A percentile compares a stretch with the other conserved stretches of the same genome.
phyloP scores from a whole-genome alignment of 2,329 filamentous ascomycete genomes.

The Zasmidium citrigriseum region DNA sequence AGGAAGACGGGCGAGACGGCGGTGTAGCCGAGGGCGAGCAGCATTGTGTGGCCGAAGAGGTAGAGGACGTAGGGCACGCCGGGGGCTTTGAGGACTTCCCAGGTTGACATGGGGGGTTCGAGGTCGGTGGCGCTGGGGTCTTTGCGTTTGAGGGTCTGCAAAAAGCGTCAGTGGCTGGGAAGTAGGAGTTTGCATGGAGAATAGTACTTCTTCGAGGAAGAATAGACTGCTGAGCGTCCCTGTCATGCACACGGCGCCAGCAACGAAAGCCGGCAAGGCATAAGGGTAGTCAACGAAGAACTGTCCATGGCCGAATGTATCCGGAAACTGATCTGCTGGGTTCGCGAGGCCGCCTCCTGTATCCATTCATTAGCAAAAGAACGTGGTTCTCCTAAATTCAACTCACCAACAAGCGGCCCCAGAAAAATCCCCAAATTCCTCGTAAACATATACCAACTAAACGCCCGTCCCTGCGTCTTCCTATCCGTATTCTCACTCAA shows the following conservation, averaged over 20 bases:
- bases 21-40: slow-evolving; percentile 72
- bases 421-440: slow-evolving; percentile 72
- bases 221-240: slow-evolving; percentile 55
- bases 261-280: slow-evolving; percentile 62
- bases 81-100: slow-evolving; percentile 61
- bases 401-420: slow-evolving; percentile 62
- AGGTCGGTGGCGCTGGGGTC: background rate
- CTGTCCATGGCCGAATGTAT: slow-evolving; percentile 53
- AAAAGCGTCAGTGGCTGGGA: background rate
- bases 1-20: slow-evolving; percentile 69
- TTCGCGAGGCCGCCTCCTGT: slow-evolving; percentile 68
- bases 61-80: slow-evolving; percentile 68
- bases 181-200: background rate
- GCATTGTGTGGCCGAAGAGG: slow-evolving; percentile 65
- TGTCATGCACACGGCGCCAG: slow-evolving; percentile 56
- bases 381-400: background rate
- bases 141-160: slow-evolving; percentile 34
- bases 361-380: background rate
- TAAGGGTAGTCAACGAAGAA: slow-evolving; percentile 69
- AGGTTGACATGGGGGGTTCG: slow-evolving; percentile 46
- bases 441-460: slow-evolving; percentile 74
- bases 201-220: slow-evolving; percentile 54
- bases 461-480: slow-evolving; percentile 70
- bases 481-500: slow-evolving; percentile 70
- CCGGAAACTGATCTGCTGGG: slow-evolving; percentile 64